Base-by-base conservation (phyloP, 2,329 filamentous ascomycete genomes). In the Fusarium oxysporum region DNA sequence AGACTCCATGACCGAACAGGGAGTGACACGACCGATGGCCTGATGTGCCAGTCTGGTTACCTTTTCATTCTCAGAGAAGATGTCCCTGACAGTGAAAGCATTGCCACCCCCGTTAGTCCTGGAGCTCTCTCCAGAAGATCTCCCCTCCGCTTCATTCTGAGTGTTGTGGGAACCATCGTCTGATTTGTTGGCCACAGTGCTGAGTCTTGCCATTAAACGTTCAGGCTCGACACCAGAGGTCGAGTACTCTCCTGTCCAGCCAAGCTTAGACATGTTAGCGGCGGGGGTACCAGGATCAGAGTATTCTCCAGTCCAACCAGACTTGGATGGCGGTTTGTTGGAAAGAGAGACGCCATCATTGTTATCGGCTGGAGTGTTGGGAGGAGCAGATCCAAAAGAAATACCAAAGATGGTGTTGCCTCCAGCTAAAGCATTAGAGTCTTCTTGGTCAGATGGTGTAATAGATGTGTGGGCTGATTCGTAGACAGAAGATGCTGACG, bases 31-130 rank as follows among this genome's bases (percentile, higher is more conserved):
- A 13, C 33, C 21, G 50, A 54, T 8, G 28, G 50, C 23, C 19
- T 35, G 48, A 21, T 10, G 13, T 21, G 33, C 33, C 23, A 54
- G n/a, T 10, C 6, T 28, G 13, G 23, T 7, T n/a, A 54, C 14
- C 2, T 38, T n/a, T n/a, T n/a, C n/a, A 16, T 30, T 23, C 19
- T 54, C 14, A 17, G 19, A 21, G 16, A 13, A n/a, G 14, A 28
- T 28, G 23, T 17, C 23, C 7, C 23, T 17, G 14, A 16, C 10
- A 5, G 11, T 16, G 19, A 14, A n/a, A 21, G 13, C 10, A 38
- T 6, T n/a, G 6, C 6, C 19, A 28, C 2, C 23, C 3, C 7
- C 3, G n/a, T 38, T 6, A 16, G 14, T 28, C 14, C 5, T 3
- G 7, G 23, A 40, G 23, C 8, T 16, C 14, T 25, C 10, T 8